These are phyloP conservation scores for Lupinus albus DNA, from an alignment of 306 rosid genomes.

Conservation along the genomic window DNA sequence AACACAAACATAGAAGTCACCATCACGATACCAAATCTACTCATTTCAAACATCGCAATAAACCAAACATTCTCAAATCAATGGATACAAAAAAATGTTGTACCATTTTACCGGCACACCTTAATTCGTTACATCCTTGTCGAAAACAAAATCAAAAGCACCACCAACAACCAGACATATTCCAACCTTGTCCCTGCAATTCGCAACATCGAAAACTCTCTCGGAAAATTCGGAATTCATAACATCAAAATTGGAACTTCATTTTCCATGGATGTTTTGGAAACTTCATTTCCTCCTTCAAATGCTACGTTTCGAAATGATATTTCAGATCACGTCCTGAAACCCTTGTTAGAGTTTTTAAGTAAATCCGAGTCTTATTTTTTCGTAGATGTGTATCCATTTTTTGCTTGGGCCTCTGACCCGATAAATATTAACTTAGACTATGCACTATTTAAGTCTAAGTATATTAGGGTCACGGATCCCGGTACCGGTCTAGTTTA, in stretches of 20 bases:
- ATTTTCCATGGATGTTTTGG: conserved; percentile 59
- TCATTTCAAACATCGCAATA: conserved; percentile 68
- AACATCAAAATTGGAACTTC: conserved; percentile 74
- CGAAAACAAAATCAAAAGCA: conserved; percentile 63
- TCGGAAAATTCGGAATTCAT: conserved; percentile 42
- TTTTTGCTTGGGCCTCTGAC: conserved; percentile 63
- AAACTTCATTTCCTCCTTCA: conserved; percentile 74
- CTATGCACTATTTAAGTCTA: conserved; percentile 56
- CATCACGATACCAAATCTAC: conserved; percentile 67
- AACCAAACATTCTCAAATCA: conserved; percentile 54
- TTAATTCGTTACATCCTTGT: conserved; percentile 71
- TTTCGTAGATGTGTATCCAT: conserved; percentile 75
- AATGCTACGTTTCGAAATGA: conserved; percentile 69
- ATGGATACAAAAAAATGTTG: conserved; percentile 58
- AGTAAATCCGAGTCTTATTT: conserved; percentile 68
- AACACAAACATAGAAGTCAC: conserved; percentile 59
- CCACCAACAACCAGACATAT: conserved; percentile 43
- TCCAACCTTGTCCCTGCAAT: conserved; percentile 64
- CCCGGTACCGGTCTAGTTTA: conserved; percentile 65
- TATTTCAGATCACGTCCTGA: too few relatives aligned
- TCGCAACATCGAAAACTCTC: conserved; percentile 53
- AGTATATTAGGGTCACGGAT: conserved; percentile 53
- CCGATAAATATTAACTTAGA: conserved; percentile 55
- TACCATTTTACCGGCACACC: conserved; percentile 56
- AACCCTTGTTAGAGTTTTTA: conserved; percentile 65